Percentiles rank a stretch among this genome's conserved stretches.
phyloP scores from a whole-genome alignment of 495 filamentous ascomycete genomes.

The Penicillium salamii region DNA sequence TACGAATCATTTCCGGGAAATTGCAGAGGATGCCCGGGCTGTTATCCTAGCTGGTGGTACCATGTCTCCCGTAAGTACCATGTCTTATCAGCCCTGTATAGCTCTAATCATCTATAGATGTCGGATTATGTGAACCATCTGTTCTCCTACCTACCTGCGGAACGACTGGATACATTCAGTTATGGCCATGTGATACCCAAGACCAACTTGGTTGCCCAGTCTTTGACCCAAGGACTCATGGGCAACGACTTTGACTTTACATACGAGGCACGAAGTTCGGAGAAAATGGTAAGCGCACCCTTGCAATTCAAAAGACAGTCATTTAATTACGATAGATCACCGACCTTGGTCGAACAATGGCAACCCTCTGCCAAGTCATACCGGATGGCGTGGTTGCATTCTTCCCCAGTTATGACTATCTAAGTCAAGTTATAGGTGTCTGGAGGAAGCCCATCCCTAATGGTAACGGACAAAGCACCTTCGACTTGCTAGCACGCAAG shows the following conservation, averaged over 20 bases:
- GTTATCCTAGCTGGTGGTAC: conserved; percentile 93
- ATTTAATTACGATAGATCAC: conserved; percentile 51
- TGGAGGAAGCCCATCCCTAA: conserved; percentile 56
- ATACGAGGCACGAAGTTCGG: conserved; percentile 66
- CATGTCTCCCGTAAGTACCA: conserved; percentile 74
- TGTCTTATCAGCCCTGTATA: not conserved
- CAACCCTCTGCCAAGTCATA: conserved; percentile 67
- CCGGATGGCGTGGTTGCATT: conserved; percentile 95
- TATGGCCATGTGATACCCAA: conserved; percentile 92
- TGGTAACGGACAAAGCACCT: conserved; percentile 27
- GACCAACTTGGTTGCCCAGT: conserved; percentile 74
- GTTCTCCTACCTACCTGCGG: conserved; percentile 68
- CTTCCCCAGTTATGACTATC: conserved; percentile 91
- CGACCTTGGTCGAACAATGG: conserved; percentile 69
- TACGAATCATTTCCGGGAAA: conserved; percentile 82
- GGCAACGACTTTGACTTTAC: conserved; percentile 79
- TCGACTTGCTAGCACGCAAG: conserved; percentile 46
- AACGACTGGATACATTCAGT: conserved; percentile 73
- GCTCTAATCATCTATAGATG: conserved; percentile 50
- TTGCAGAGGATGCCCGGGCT: conserved; percentile 81
- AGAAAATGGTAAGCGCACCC: conserved; percentile 45
- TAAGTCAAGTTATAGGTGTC: conserved; percentile 64
- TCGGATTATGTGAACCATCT: conserved; percentile 81
- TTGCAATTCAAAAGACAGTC: not conserved
- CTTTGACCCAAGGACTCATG: conserved; percentile 51